phyloP scores from a whole-genome alignment of 2,329 filamentous ascomycete genomes.

The Aphanoascus verrucosus region DNA sequence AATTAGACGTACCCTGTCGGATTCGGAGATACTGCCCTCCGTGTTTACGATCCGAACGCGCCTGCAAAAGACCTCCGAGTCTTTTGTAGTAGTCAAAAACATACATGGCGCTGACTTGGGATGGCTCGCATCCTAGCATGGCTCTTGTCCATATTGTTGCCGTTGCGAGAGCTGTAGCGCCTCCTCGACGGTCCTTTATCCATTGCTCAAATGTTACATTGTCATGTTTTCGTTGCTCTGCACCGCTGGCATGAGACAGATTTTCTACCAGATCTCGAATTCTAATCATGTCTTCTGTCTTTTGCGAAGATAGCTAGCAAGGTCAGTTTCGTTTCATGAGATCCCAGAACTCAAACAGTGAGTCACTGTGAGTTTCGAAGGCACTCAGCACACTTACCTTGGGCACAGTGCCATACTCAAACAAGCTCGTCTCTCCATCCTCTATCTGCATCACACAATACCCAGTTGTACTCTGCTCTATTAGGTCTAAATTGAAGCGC shows the following conservation, averaged over 20 bases:
- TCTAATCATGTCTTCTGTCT: slow-evolving; percentile 1
- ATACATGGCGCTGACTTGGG: slow-evolving; percentile 28
- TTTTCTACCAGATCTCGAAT: slow-evolving; percentile 9
- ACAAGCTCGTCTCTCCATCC: slow-evolving; percentile 21
- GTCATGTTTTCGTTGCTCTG: slow-evolving; percentile 22
- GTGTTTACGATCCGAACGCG: slow-evolving; percentile 28
- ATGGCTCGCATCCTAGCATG: slow-evolving; percentile 32
- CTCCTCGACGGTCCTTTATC: slow-evolving; percentile 25
- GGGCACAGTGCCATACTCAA: slow-evolving; percentile 27
- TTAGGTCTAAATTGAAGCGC: slow-evolving; percentile 23
- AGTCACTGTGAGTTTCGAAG: slow-evolving; percentile 10
- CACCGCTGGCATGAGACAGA: not conserved
- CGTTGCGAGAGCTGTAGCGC: slow-evolving; percentile 26
- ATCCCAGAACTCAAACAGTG: not conserved
- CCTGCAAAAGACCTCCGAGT: slow-evolving; percentile 27
- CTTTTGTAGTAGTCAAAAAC: slow-evolving; percentile 34
- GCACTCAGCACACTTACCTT: slow-evolving; percentile 18
- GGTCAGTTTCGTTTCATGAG: not conserved
- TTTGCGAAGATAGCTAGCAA: not conserved
- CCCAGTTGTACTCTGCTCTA: slow-evolving; percentile 25
- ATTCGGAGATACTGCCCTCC: slow-evolving; percentile 31
- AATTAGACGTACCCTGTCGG: slow-evolving; percentile 15
- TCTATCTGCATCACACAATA: slow-evolving; percentile 24
- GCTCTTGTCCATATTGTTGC: slow-evolving; percentile 30
- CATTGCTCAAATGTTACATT: slow-evolving; percentile 28